A percentile compares a stretch with the other conserved stretches of the same genome.
Evolutionary conservation across 352 stramenopile species (phyloP).

Genomic region (Pythium oligandrum): DNA sequence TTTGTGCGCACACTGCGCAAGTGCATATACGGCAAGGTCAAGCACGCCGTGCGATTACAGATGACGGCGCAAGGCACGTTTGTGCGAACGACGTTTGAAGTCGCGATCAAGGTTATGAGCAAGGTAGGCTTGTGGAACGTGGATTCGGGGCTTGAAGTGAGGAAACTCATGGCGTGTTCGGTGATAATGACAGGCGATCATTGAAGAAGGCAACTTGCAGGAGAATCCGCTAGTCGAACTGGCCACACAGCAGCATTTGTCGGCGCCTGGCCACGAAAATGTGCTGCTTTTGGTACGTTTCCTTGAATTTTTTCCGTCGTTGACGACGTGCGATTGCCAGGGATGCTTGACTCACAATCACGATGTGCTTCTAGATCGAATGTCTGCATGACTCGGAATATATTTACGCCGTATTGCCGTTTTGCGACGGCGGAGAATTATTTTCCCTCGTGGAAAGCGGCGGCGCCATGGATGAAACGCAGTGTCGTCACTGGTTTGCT

Average conservation of each 20-base stretch:
- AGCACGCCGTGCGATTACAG: conserved; percentile 81
- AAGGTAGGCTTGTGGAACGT: conserved; percentile 36
- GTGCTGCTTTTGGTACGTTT: conserved; percentile 75
- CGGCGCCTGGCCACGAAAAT: conserved; percentile 73
- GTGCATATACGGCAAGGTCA: conserved; percentile 87
- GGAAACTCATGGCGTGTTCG: neutral
- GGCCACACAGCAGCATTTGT: conserved; percentile 80
- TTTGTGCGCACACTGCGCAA: conserved; percentile 84
- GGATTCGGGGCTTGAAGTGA: neutral
- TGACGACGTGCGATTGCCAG: too few relatives aligned
- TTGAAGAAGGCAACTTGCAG: conserved; percentile 82
- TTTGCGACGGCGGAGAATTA: conserved; percentile 81
- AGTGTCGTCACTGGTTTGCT: conserved; percentile 81
- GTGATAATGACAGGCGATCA: conserved; percentile 52
- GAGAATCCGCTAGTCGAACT: conserved; percentile 86
- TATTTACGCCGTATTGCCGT: conserved; percentile 82
- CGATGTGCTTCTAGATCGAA: conserved; percentile 42
- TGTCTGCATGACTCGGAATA: conserved; percentile 81
- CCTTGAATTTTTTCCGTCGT: too few relatives aligned
- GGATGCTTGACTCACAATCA: too few relatives aligned
- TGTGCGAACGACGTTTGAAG: conserved; percentile 72
- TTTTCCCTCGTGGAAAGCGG: conserved; percentile 82
- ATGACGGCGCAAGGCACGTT: conserved; percentile 71
- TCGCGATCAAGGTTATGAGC: conserved; percentile 88
- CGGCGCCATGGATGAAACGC: conserved; percentile 67